Base-by-base conservation (phyloP, 441 rosid species). In the Cnidoscolus chayamansa region DNA sequence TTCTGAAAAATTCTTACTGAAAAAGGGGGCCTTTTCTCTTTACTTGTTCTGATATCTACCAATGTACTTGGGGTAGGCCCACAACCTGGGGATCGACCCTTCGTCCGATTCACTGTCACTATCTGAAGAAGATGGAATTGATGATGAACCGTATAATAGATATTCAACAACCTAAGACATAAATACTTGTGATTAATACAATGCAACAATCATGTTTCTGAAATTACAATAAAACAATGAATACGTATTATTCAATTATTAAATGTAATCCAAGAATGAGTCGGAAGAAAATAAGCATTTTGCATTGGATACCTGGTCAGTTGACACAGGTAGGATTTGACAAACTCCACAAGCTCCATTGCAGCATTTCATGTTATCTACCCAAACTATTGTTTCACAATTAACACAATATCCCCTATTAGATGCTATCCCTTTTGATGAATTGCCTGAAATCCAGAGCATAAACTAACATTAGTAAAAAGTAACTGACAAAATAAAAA, bases 361-460 rank as follows among this genome's bases (percentile, higher is more conserved):
- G 0, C 85, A 72, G 80, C 93, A 89, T 79, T 82, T 85, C 75
- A 81, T 72, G 82, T 77, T 74, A 32, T 81, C 76, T 50, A 82
- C 88, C 97, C 98, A 93, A 65, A 89, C 91, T 53, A 93, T 58
- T 40, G 86, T 64, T 45, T 80, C 78, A 79, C 97, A 90, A 35
- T 54, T 74, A 56, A 61, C 31, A 64, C 96, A 91, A 40, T 83
- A 88, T 58, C 94, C 97, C 72, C 97, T 82, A 56, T 82, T 76
- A 56, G 88, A 81, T 70, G 78, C 74, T 64, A 87, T 70, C 68
- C 69, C 80, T 79, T 80, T 85, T 10, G 85, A 84, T 47, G 76
- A 73, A 66, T 70, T 77, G 25, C 83, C 90, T 81, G 78, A 79
- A 77, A 79, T 77, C 61, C 17, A 62, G 49, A 72, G 53, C 49